A percentile compares a stretch with the other conserved stretches of the same genome.
These are phyloP conservation scores for Botrytis galanthina DNA, from an alignment of 2,329 filamentous ascomycete genomes.

Conservation along the genomic window DNA sequence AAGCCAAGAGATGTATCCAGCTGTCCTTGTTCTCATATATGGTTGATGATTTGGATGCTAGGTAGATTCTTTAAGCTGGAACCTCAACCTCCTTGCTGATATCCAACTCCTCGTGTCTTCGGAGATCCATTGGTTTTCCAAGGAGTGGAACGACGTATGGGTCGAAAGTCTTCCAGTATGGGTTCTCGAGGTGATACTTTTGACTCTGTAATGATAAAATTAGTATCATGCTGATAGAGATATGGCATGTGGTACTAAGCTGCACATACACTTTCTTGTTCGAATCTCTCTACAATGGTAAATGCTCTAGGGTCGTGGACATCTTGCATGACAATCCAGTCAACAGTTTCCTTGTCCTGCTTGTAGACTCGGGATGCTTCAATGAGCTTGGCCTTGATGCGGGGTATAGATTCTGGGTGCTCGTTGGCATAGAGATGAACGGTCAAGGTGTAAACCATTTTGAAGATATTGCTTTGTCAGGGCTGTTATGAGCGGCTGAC, in stretches of 20 bases:
- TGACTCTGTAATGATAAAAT: conserved; percentile 45
- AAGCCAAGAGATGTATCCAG: neutral
- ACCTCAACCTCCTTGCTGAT: conserved; percentile 50
- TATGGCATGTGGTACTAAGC: conserved; percentile 22
- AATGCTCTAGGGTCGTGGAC: conserved; percentile 66
- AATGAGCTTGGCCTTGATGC: conserved; percentile 68
- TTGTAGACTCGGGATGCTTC: conserved; percentile 73
- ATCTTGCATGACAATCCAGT: conserved; percentile 77
- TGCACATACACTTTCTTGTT: conserved; percentile 57
- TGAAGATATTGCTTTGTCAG: conserved; percentile 30
- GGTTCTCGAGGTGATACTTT: conserved; percentile 57
- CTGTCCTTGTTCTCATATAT: neutral
- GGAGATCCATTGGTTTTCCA: conserved; percentile 66
- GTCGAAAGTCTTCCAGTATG: conserved; percentile 61
- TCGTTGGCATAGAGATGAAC: conserved; percentile 70
- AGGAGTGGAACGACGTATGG: conserved; percentile 69
- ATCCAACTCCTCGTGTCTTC: conserved; percentile 65
- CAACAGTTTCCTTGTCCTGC: conserved; percentile 67
- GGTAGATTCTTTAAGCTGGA: conserved; percentile 26
- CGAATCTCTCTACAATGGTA: conserved; percentile 73
- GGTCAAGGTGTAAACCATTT: conserved; percentile 67
- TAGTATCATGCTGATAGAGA: conserved; percentile 14
- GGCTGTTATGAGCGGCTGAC: neutral
- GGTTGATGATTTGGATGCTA: neutral
- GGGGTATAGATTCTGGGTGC: conserved; percentile 60